Conservation (phyloP, 2,329 filamentous ascomycete genomes). For the Xylaria sp. region DNA sequence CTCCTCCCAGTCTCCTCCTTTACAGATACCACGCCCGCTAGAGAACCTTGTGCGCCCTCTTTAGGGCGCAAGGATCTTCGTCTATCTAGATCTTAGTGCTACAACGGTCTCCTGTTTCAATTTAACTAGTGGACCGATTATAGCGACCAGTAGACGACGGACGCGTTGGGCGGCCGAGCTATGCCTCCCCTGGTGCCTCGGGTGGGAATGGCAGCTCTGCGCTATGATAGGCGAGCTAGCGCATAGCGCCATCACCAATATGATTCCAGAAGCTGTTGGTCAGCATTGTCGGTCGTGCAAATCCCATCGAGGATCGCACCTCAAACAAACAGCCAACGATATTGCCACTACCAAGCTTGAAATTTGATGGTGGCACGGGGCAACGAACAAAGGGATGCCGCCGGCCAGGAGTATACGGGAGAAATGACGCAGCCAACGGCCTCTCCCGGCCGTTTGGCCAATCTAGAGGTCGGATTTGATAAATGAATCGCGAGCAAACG, state of each 20-base stretch:
- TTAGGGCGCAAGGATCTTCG: background rate
- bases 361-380: slow-evolving; percentile 6
- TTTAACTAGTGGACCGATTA: slow-evolving; percentile 6
- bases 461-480: slow-evolving; percentile 13
- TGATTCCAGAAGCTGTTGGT: background rate
- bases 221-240: slow-evolving; percentile 21
- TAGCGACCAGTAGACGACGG: slow-evolving; percentile 21
- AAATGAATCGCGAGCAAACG: background rate
- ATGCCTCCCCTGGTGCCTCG: background rate
- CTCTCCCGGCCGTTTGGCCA: background rate
- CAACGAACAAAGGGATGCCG: background rate
- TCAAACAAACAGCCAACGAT: background rate
- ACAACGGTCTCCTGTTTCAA: slow-evolving; percentile 16
- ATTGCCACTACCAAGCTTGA: background rate
- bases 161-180: background rate
- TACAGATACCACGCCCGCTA: background rate
- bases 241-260: background rate
- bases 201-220: background rate
- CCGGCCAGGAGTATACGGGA: background rate
- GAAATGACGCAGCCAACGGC: background rate
- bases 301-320: slow-evolving; percentile 2
- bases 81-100: slow-evolving; percentile 23
- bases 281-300: background rate
- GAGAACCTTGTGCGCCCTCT: background rate
- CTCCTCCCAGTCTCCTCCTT: slow-evolving; percentile 11